phyloP scores from a whole-genome alignment of 306 rosid genomes.

The Vigna unguiculata region DNA sequence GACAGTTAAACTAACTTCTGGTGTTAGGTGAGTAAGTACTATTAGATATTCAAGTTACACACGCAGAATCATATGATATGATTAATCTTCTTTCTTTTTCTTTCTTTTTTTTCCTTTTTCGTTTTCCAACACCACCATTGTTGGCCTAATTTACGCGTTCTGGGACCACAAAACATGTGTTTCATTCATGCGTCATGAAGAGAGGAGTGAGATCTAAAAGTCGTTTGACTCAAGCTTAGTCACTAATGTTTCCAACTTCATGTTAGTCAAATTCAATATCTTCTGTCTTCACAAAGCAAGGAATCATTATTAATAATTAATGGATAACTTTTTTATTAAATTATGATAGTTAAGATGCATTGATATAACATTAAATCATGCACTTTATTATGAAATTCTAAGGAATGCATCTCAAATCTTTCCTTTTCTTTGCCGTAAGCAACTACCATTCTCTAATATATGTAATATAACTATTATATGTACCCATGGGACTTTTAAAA shows the following conservation, averaged over 20 bases:
- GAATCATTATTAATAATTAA: not conserved
- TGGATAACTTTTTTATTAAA: not conserved
- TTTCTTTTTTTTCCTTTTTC: not conserved
- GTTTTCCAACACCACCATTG: not conserved
- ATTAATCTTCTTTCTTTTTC: not conserved
- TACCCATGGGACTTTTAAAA: too few species aligned
- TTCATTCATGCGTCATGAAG: slow-evolving; percentile 5
- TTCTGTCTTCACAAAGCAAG: not conserved
- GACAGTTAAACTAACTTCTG: not conserved
- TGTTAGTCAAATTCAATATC: not conserved
- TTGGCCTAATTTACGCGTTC: slow-evolving; percentile 11
- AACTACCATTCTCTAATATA: too few species aligned
- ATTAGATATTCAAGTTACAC: not conserved
- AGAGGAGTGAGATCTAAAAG: not conserved
- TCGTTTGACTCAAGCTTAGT: not conserved
- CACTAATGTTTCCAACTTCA: not conserved
- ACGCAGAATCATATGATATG: not conserved
- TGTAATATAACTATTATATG: too few species aligned
- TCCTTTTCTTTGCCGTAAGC: too few species aligned
- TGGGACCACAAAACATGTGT: slow-evolving; percentile 33
- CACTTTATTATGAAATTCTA: not conserved
- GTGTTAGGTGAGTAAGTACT: not conserved
- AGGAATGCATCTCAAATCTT: not conserved
- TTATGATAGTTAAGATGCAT: not conserved
- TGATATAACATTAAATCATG: not conserved